Conservation (phyloP, 208 protist genomes). For the Leishmania amazonensis region DNA sequence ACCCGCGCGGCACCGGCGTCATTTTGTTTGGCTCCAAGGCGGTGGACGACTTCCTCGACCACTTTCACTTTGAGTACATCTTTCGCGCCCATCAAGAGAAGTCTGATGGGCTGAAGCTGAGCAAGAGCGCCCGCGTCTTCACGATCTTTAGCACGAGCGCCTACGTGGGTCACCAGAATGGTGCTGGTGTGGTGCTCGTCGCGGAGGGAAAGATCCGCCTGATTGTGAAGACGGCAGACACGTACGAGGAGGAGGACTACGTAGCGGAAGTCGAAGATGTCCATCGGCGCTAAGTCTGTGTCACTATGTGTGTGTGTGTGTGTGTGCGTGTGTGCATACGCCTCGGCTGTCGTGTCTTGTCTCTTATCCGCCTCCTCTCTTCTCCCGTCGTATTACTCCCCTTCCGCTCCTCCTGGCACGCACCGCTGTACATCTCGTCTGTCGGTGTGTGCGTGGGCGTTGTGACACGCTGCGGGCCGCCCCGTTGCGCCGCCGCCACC, state of each 20-base stretch:
- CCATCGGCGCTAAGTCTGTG: conserved; percentile 16
- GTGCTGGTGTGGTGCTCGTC: conserved; percentile 90
- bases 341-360: background rate
- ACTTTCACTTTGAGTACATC: conserved; percentile 91
- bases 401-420: background rate
- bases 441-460: background rate
- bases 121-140: conserved; percentile 89
- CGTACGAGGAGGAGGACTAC: conserved; percentile 53
- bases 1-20: conserved; percentile 85
- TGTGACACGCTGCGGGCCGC: background rate
- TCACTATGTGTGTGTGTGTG: conserved; percentile 1
- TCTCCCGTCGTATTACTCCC: background rate
- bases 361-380: background rate
- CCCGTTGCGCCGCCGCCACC: background rate
- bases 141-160: conserved; percentile 95
- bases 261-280: conserved; percentile 36
- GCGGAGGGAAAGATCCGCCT: conserved; percentile 88
- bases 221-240: conserved; percentile 90
- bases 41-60: conserved; percentile 88
- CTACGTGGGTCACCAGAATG: conserved; percentile 93
- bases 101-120: conserved; percentile 91
- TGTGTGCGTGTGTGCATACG: background rate
- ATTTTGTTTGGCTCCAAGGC: conserved; percentile 85
- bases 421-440: background rate
- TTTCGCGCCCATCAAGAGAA: conserved; percentile 95